These are phyloP conservation scores for Chytriomyces hyalinus DNA, from an alignment of 192 early-diverging fungal species.

Conservation along the genomic window DNA sequence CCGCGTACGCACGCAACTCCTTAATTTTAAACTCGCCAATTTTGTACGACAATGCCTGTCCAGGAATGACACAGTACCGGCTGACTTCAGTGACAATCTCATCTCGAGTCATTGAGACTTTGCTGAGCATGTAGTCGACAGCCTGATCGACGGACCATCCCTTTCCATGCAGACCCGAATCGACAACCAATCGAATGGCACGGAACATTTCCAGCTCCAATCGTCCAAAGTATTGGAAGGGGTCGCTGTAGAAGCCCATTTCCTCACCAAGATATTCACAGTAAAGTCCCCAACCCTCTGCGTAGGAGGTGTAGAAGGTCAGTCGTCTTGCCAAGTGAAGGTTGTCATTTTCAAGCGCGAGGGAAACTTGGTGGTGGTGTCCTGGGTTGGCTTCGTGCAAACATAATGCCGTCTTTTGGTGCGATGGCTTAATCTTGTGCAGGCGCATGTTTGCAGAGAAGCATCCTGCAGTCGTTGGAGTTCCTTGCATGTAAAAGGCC, in stretches of 20 bases:
- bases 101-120: slow-evolving; percentile 30
- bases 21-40: slow-evolving; percentile 51
- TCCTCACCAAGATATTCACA: slow-evolving; percentile 44
- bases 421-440: slow-evolving; percentile 27
- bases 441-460: slow-evolving; percentile 32
- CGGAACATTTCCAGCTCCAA: slow-evolving; percentile 50
- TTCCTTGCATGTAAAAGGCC: slow-evolving; percentile 40
- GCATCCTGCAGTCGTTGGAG: slow-evolving; percentile 26
- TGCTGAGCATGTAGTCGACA: slow-evolving; percentile 39
- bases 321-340: slow-evolving; percentile 39
- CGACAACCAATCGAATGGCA: slow-evolving; percentile 49
- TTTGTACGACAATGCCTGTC: slow-evolving; percentile 52
- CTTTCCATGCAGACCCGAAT: slow-evolving; percentile 49
- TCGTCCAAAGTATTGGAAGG: slow-evolving; percentile 38
- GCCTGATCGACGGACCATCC: slow-evolving; percentile 47
- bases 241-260: slow-evolving; percentile 44
- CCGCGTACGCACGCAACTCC: slow-evolving; percentile 38
- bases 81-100: slow-evolving; percentile 41
- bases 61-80: slow-evolving; percentile 45
- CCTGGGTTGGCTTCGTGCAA: slow-evolving; percentile 50
- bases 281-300: slow-evolving; percentile 49
- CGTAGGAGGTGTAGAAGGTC: slow-evolving; percentile 33
- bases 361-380: slow-evolving; percentile 51
- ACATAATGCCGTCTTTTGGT: slow-evolving; percentile 26
- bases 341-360: slow-evolving; percentile 37